A percentile compares a stretch with the other conserved stretches of the same genome.
Evolutionary conservation across 2,329 filamentous ascomycete genomes (phyloP).

Genomic region (Thelonectria olida): DNA sequence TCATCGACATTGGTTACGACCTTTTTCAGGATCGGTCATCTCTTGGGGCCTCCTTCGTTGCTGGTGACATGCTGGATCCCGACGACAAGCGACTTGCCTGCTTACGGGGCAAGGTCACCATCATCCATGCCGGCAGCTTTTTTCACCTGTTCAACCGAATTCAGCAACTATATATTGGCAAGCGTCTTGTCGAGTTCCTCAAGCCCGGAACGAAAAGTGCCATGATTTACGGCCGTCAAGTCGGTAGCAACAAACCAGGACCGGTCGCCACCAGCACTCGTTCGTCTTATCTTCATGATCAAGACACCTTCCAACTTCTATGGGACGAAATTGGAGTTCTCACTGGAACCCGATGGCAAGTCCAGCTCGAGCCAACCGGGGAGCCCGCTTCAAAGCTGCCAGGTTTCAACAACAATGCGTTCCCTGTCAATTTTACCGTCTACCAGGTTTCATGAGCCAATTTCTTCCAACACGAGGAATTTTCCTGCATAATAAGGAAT

Average conservation of each 20-base stretch:
- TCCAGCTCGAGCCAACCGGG: constrained; percentile 49
- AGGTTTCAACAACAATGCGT: constrained; percentile 37
- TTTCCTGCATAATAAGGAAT: background rate
- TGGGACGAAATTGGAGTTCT: constrained; percentile 62
- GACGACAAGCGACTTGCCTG: constrained; percentile 46
- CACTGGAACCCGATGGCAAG: constrained; percentile 60
- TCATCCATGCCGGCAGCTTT: constrained; percentile 60
- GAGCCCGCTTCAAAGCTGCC: constrained; percentile 37
- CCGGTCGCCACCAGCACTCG: constrained; percentile 28
- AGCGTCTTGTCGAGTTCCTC: constrained; percentile 56
- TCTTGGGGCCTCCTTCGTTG: constrained; percentile 58
- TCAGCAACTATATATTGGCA: constrained; percentile 56
- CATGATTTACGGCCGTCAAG: constrained; percentile 62
- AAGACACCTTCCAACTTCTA: constrained; percentile 58
- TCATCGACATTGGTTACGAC: constrained; percentile 68
- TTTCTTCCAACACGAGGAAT: background rate
- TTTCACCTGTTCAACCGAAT: constrained; percentile 61
- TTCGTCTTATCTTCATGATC: constrained; percentile 57
- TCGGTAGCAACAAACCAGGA: constrained; percentile 49
- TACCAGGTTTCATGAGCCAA: constrained; percentile 45
- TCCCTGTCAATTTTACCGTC: constrained; percentile 46
- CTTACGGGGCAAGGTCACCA: constrained; percentile 53
- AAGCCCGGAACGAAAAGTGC: constrained; percentile 53
- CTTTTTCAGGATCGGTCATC: constrained; percentile 67
- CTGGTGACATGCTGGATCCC: constrained; percentile 59